These are phyloP conservation scores for Niveomyces coronatus DNA, from an alignment of 2,329 filamentous ascomycete species.

Conservation along the genomic window DNA sequence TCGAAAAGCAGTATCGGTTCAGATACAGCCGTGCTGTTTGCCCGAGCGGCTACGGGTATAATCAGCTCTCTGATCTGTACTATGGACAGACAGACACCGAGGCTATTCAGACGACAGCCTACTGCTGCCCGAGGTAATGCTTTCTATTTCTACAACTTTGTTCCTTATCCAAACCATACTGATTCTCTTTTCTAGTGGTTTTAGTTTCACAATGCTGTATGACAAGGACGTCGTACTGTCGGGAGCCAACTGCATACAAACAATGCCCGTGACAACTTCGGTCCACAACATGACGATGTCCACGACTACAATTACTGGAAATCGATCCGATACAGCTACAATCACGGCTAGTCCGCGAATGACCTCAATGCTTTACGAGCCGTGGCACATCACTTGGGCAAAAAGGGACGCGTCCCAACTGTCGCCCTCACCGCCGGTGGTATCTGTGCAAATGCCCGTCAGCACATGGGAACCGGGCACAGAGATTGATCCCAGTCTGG, in stretches of 20 bases:
- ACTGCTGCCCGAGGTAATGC: slow-evolving; percentile 7
- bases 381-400: slow-evolving; percentile 8
- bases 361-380: slow-evolving; percentile 2
- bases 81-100: slow-evolving; percentile 3
- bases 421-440: slow-evolving; percentile 2
- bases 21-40: slow-evolving; percentile 7
- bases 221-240: background rate
- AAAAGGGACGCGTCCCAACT: slow-evolving; percentile 3
- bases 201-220: slow-evolving; percentile 3
- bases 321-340: background rate
- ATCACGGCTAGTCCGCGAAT: background rate
- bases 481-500: slow-evolving; percentile 3
- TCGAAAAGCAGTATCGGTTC: background rate
- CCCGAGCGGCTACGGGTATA: slow-evolving; percentile 8
- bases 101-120: slow-evolving; percentile 5
- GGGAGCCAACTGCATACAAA: slow-evolving; percentile 2
- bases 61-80: slow-evolving; percentile 4
- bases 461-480: slow-evolving; percentile 8
- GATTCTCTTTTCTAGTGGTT: background rate
- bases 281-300: background rate
- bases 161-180: background rate
- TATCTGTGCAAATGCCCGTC: slow-evolving; percentile 4
- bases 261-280: background rate
- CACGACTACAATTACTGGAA: background rate
- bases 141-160: background rate